Evolutionary conservation across 768 basidiomycete genomes (phyloP).

Genomic region (Crassisporium funariophilum): DNA sequence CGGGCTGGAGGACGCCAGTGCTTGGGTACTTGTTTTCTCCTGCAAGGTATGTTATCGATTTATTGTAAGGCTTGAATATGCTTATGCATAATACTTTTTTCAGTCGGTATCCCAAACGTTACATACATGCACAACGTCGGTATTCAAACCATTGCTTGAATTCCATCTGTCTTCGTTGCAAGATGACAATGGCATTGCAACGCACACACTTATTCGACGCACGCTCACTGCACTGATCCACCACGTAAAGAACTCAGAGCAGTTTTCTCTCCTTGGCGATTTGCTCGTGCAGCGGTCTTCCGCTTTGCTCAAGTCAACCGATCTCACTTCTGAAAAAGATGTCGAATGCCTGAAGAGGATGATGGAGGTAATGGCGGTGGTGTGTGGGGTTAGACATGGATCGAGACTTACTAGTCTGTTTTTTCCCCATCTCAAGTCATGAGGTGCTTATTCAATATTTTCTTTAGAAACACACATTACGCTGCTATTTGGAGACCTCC

Average conservation of each 20-base stretch:
- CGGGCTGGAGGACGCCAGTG: constrained; percentile 56
- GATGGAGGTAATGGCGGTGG: constrained; percentile 57
- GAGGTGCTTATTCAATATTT: constrained; percentile 1
- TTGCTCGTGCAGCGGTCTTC: constrained; percentile 47
- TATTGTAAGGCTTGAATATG: neutral
- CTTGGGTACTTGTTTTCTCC: constrained; percentile 76
- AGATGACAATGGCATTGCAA: constrained; percentile 38
- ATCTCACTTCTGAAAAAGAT: constrained; percentile 18
- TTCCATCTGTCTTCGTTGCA: constrained; percentile 53
- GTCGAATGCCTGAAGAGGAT: constrained; percentile 49
- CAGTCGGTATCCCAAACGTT: constrained; percentile 84
- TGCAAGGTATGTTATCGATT: constrained; percentile 70
- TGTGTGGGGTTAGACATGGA: constrained; percentile 69
- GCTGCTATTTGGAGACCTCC: constrained; percentile 33
- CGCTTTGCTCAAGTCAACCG: constrained; percentile 18
- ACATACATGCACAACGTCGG: constrained; percentile 70
- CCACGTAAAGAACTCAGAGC: constrained; percentile 72
- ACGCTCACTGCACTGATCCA: constrained; percentile 81
- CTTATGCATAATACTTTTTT: constrained; percentile 8
- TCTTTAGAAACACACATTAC: constrained; percentile 37
- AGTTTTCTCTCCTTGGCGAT: constrained; percentile 61
- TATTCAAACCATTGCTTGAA: constrained; percentile 59
- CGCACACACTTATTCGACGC: constrained; percentile 65
- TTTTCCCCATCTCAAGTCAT: neutral
- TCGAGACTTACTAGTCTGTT: constrained; percentile 62